These are phyloP conservation scores for Musa beccarii DNA, from an alignment of 176 grass and related monocot genomes.

Conservation along the genomic window DNA sequence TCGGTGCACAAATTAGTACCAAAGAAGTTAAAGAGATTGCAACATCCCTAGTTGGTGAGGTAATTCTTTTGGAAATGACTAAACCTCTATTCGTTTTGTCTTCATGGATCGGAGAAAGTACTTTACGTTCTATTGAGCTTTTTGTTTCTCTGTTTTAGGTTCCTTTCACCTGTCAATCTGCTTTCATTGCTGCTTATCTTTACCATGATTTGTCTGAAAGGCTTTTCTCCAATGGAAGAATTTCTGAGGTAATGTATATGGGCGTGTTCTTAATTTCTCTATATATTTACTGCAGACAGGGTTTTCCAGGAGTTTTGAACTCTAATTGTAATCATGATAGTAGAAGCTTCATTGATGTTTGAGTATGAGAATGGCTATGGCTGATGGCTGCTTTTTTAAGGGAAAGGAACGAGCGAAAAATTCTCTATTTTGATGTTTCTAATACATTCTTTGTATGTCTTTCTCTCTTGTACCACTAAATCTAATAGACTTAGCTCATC, in stretches of 20 bases:
- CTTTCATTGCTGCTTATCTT: conserved; percentile 52
- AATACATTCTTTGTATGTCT: too few relatives aligned
- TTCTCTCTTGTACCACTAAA: too few relatives aligned
- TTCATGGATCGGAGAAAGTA: neutral
- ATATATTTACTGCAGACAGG: too few relatives aligned
- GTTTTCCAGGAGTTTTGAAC: too few relatives aligned
- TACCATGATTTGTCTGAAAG: conserved; percentile 86
- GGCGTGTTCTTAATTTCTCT: neutral
- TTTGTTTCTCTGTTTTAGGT: conserved; percentile 38
- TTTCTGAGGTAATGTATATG: conserved; percentile 42
- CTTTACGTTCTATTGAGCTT: conserved; percentile 15
- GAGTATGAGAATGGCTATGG: too few relatives aligned
- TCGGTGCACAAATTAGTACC: conserved; percentile 29
- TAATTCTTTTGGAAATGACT: conserved; percentile 26
- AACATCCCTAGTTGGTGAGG: conserved; percentile 54
- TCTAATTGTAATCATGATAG: too few relatives aligned
- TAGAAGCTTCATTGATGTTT: too few relatives aligned
- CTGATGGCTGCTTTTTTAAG: too few relatives aligned
- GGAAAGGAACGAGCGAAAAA: too few relatives aligned
- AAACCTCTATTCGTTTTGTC: conserved; percentile 9
- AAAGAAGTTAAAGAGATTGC: conserved; percentile 45
- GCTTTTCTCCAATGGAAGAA: conserved; percentile 43
- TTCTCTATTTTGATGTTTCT: too few relatives aligned
- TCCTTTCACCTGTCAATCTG: conserved; percentile 32
- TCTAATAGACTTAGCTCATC: too few relatives aligned